Base-by-base conservation (phyloP, 1,139 yeast species). In the Diutina pseudorugosa region DNA sequence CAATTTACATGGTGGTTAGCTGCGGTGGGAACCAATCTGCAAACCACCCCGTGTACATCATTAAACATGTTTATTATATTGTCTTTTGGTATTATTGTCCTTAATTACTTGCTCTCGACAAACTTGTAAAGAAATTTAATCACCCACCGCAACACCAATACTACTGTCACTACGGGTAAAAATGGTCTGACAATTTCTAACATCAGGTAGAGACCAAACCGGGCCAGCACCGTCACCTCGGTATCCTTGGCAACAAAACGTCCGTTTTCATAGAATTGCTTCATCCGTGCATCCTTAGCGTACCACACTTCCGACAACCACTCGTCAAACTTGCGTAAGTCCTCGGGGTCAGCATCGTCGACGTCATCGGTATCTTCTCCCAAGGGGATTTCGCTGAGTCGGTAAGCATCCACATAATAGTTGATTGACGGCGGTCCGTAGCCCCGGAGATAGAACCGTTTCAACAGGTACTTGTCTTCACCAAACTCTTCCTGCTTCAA, bases 251-350 rank as follows among this genome's bases (percentile, higher is more conserved):
- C 65, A 2, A 64, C 67, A 58, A 87, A 84, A 2, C 69, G 62
- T 3, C 95, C 95, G 3, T 72, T 68, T 33, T 69, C 63, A 61
- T 80, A 83, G 61, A 79, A 87, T 41, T 67, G 63, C 14, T 76
- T 80, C 80, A 93, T 72, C 54, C 84, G 65, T 50, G 65, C 67
- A 65, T 93, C 98, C 65, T 93, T 93, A 57, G 81, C 84, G 48
- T 71, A 64, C 98, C 98, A 93, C n/a, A 80, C 68, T 1, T 75
- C 68, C 57, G 73, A 75, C 51, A 93, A 66, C 98, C 98, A 93
- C 33, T 74, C 67, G 55, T 84, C 89, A 63, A 93, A 90, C 14
- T 56, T 57, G 50, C 65, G 61, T 58, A 76, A 65, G 53, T 69
- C 73, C 53, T 72, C 77, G 2, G 63, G 65, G 9, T 62, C 66